Base-by-base conservation (phyloP, 176 grass and related monocot species). In the Ampelocalamus luodianensis region DNA sequence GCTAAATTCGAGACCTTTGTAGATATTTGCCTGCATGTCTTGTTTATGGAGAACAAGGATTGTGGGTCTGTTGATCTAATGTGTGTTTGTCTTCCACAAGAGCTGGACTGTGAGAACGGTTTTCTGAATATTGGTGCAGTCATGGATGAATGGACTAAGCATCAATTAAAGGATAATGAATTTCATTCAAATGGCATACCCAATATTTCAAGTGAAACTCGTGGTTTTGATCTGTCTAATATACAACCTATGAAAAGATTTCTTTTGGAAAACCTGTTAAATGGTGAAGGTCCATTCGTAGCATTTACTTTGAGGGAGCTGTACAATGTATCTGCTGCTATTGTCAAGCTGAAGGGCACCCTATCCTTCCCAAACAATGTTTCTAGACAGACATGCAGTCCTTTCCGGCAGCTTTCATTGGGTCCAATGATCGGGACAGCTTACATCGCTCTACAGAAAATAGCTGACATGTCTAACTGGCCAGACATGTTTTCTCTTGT, bases 261-360 rank as follows among this genome's bases (percentile, higher is more conserved):
- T 87, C 65, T 92, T 53, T 79, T 95, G 68, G 72, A 91, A 85
- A 87, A 79, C 61, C 77, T 94, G 38, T 89, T 99, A 68, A 85
- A 82, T 79, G 91, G 91, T 73, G 80, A 89, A 89, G 83, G 13
- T 53, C 80, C 84, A 77, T 56, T 87, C n/a, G 74, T 87, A 85
- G 77, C 85, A 76, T 91, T 86, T 72, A 87, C 83, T 40, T 79
- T 95, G 59, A 91, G 90, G 17, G 93, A 99, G 60, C 77, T 94
- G 65, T 98, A 94, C 86, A 82, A 66, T 85, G 70, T 81, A 89
- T 94, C 89, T 90, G 91, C 91, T 82, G 91, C 91, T 85, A 89
- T 94, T 85, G 73, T 94, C 65, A 94, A 94, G 58, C 72, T 96
- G 64, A 90, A 89, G 48, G 82, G 83, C 18, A 85, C 71, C 48